Percentiles rank a stretch among this genome's conserved stretches.
These are phyloP conservation scores for Acanthochlamys bracteata DNA, from an alignment of 106 monocot genomes.

Conservation along the genomic window DNA sequence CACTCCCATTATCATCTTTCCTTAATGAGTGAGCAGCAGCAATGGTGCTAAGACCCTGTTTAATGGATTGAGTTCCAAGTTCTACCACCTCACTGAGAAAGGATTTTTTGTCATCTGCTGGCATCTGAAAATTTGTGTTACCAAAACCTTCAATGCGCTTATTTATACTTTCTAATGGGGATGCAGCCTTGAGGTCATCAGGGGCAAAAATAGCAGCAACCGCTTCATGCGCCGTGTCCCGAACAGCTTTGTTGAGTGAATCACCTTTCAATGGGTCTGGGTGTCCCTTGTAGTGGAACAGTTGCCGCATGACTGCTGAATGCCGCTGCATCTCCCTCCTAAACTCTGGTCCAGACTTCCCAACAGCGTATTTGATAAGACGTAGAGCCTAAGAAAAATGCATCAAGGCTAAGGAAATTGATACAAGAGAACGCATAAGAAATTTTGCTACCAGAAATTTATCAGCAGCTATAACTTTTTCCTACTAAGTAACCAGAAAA, in stretches of 20 bases:
- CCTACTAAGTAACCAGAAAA: no score
- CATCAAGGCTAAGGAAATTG: neutral
- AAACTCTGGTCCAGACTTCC: constrained; percentile 86
- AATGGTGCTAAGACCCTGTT: constrained; percentile 73
- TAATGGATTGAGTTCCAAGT: constrained; percentile 66
- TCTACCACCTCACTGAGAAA: constrained; percentile 93
- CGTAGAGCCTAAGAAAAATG: constrained; percentile 50
- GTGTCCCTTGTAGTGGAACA: constrained; percentile 87
- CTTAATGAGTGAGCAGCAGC: constrained; percentile 61
- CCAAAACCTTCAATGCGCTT: constrained; percentile 96
- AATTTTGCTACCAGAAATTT: no score
- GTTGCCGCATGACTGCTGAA: constrained; percentile 58
- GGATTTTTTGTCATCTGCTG: constrained; percentile 77
- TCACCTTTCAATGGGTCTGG: constrained; percentile 89
- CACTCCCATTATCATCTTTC: constrained; percentile 60
- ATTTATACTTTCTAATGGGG: constrained; percentile 38
- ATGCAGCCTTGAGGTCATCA: constrained; percentile 47
- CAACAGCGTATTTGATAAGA: constrained; percentile 82
- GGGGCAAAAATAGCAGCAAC: constrained; percentile 66
- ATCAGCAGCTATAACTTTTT: no score
- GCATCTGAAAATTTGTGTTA: constrained; percentile 75
- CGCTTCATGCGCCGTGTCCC: constrained; percentile 86
- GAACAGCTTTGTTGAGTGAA: constrained; percentile 92
- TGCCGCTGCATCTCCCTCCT: constrained; percentile 93
- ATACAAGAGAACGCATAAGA: no score